Percentiles rank a stretch among this genome's conserved stretches.
Conservation (phyloP, 306 rosid genomes). For the Medicago arabica region DNA sequence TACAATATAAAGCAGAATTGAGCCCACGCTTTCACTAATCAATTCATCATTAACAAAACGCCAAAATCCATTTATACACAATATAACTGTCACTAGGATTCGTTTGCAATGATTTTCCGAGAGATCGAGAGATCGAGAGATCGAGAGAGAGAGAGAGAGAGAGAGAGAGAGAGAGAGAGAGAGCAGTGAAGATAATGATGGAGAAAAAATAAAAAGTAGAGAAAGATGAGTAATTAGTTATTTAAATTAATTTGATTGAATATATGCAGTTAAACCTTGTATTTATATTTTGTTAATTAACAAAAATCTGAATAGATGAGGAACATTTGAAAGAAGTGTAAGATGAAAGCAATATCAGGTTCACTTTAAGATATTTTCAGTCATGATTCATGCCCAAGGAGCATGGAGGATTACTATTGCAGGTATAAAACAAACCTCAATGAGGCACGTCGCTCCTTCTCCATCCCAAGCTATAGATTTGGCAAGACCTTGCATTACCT, state of each 20-base stretch:
- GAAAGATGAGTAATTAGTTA: not conserved
- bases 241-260: constrained; percentile 10
- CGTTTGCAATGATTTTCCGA: not conserved
- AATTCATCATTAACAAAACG: constrained; percentile 18
- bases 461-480: constrained; percentile 99
- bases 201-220: not conserved
- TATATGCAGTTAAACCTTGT: not conserved
- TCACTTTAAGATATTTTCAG: constrained; percentile 24
- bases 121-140: not conserved
- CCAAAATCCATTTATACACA: not conserved
- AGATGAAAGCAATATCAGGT: constrained; percentile 17
- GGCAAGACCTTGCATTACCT: constrained; percentile 99
- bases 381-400: constrained; percentile 28
- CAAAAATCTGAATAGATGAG: not conserved
- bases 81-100: not conserved
- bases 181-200: not conserved
- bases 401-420: constrained; percentile 9
- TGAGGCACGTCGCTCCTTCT: constrained; percentile 97
- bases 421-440: constrained; percentile 68
- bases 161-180: not conserved
- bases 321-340: not conserved
- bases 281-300: constrained; percentile 12
- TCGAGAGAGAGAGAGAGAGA: not conserved
- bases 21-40: constrained; percentile 16
- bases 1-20: constrained; percentile 7